phyloP scores from a whole-genome alignment of 2,329 filamentous ascomycete species.

The Talaromyces islandicus region DNA sequence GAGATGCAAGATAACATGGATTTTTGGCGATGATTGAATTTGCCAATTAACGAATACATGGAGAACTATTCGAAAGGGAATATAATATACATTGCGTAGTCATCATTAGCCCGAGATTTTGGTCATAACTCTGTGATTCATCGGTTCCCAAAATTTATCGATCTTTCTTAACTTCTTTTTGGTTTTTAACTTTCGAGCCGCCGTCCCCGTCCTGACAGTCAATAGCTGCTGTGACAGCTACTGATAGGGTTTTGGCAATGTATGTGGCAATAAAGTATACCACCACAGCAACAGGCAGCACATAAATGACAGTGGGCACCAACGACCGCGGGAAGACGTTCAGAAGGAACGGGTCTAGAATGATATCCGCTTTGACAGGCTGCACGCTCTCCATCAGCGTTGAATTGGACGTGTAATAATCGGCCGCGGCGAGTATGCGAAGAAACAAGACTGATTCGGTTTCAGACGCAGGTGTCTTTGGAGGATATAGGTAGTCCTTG shows the following conservation, averaged over 20 bases:
- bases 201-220: not conserved
- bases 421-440: conserved; percentile 68
- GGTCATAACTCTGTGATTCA: too few relatives aligned
- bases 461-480: conserved; percentile 9
- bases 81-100: not conserved
- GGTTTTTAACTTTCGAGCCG: not conserved
- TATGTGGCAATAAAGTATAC: conserved; percentile 42
- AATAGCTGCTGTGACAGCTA: conserved; percentile 12
- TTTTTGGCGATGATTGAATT: not conserved
- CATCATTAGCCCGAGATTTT: not conserved
- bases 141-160: not conserved
- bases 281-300: conserved; percentile 54
- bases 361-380: conserved; percentile 69
- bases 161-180: conserved; percentile 2
- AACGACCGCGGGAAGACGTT: conserved; percentile 77
- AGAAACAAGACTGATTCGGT: conserved; percentile 60
- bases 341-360: conserved; percentile 78
- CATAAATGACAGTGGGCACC: conserved; percentile 63
- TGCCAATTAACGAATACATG: not conserved
- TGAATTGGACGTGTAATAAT: conserved; percentile 73
- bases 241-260: conserved; percentile 20
- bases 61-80: not conserved
- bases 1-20: not conserved
- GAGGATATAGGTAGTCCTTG: conserved; percentile 7
- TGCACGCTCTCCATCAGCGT: conserved; percentile 70